These are phyloP conservation scores for Rhynchospora breviuscula DNA, from an alignment of 176 grass and related monocot genomes.

Conservation along the genomic window DNA sequence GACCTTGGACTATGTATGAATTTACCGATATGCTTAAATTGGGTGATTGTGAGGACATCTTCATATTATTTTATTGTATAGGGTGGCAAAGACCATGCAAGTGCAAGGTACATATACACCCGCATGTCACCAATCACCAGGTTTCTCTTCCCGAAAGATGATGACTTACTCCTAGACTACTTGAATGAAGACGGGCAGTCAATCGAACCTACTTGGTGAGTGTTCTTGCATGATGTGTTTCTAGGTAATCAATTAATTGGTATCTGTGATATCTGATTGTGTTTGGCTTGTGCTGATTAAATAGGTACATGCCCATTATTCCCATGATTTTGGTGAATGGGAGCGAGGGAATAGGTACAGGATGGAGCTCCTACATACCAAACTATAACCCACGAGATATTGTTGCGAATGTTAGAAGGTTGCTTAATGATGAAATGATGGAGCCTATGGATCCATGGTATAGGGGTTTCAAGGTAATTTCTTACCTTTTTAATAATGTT, in stretches of 20 bases:
- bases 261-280: background rate
- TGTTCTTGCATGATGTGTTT: background rate
- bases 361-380: conserved; percentile 47
- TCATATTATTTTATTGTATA: background rate
- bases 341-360: conserved; percentile 50
- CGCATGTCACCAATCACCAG: conserved; percentile 33
- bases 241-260: background rate
- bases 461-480: conserved; percentile 38
- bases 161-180: conserved; percentile 47
- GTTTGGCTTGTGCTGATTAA: background rate
- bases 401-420: conserved; percentile 36
- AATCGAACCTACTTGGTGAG: conserved; percentile 44
- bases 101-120: conserved; percentile 46
- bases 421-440: conserved; percentile 36
- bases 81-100: conserved; percentile 55
- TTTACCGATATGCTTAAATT: background rate
- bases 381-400: conserved; percentile 51
- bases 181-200: conserved; percentile 44
- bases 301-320: conserved; percentile 46
- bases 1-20: background rate
- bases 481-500: background rate
- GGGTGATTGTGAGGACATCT: too few relatives aligned
- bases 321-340: conserved; percentile 44
- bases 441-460: conserved; percentile 52
- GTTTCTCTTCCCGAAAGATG: conserved; percentile 40